A percentile compares a stretch with the other conserved stretches of the same genome.
phyloP scores from a whole-genome alignment of 441 rosid genomes.

The Croton setiger region DNA sequence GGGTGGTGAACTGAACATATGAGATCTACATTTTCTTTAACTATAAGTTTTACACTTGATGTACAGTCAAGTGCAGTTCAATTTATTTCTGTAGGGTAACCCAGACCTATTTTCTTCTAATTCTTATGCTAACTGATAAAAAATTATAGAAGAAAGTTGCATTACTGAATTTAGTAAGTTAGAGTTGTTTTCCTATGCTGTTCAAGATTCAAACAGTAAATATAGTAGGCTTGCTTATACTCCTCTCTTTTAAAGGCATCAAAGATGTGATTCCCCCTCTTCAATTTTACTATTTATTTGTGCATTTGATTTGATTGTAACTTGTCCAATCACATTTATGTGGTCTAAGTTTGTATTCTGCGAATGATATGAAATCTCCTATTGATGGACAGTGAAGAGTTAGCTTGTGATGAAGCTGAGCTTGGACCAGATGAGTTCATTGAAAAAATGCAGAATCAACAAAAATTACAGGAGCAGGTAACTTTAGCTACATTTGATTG shows the following conservation, averaged over 20 bases:
- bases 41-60: neutral
- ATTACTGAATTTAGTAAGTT: neutral
- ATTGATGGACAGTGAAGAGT: conserved; percentile 56
- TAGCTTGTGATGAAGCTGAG: conserved; percentile 88
- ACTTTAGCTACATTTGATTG: conserved; percentile 5
- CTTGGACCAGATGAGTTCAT: conserved; percentile 59
- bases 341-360: neutral
- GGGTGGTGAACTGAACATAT: neutral
- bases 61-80: too few relatives aligned
- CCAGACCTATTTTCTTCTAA: neutral
- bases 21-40: neutral
- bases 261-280: neutral
- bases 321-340: neutral
- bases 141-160: neutral
- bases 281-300: neutral
- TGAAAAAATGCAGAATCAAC: conserved; percentile 48
- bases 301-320: neutral
- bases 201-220: neutral
- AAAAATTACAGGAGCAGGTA: conserved; percentile 63
- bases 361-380: conserved; percentile 5
- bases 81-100: neutral
- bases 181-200: neutral
- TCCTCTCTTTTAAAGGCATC: neutral
- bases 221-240: neutral
- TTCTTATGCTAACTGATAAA: neutral